Evolutionary conservation across 2,329 filamentous ascomycete species (phyloP), one percentile per base, ranked within the genome.

Genomic region (Pseudogymnoascus sp.): DNA sequence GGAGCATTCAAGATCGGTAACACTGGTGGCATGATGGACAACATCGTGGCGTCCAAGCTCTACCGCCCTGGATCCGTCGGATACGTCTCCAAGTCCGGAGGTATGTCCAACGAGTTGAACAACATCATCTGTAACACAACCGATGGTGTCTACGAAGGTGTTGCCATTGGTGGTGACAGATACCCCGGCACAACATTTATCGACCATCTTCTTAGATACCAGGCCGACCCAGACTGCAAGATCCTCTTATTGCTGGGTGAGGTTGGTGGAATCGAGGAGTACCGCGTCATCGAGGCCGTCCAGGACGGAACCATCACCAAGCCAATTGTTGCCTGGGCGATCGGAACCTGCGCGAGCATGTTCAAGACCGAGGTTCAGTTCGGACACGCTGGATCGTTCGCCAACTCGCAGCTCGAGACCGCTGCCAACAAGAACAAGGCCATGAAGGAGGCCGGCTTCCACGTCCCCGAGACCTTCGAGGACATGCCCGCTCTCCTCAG

Each of bases 21-120:
- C 86, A 99, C 94, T 73, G 94, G 94, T 85, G 94, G 94, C 79
- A 99, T 99, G 94, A 99, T 99, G 94, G 94, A 99, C 86, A 99
- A 99, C 86, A 99, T 99, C 74, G 94, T 99, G 68, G 92, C 94
- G 71, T 97, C 94, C 77, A 99, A 99, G 88, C 91, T 99, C 66
- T 99, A 99, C 88, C 93, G 94, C 80, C 94, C 94, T 82, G 94
- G 94, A 73, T 97, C 94, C 71, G 92, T 99, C 70, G 94, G 91
- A 73, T 99, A 99, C 79, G 94, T 99, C 79, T 97, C 93, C 84
- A 99, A 99, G 85, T 99, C 94, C 65, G 94, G 94, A 76, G 94
- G 94, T 81, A 99, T 99, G 94, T 97, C 94, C 79, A 99, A 99
- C 85, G 94, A 99, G 84, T 82, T 99, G 74, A 99, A 99, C 89